These are phyloP conservation scores for Danielia oregonensis DNA, from an alignment of 805 yeast species.

Conservation along the genomic window DNA sequence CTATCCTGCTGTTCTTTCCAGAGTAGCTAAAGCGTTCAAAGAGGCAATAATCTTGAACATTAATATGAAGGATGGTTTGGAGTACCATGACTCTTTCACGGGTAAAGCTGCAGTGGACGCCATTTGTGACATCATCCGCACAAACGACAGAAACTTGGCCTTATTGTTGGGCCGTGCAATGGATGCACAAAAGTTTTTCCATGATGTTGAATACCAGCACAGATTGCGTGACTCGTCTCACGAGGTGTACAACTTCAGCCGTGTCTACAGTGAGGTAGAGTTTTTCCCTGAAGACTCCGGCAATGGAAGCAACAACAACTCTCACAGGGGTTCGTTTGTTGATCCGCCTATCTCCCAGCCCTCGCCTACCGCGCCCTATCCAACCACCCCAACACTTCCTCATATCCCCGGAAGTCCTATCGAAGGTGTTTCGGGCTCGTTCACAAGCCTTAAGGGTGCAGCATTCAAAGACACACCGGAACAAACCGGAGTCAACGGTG, in stretches of 20 bases:
- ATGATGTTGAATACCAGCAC: slow-evolving; percentile 94
- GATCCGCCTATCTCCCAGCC: slow-evolving; percentile 14
- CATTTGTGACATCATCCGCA: slow-evolving; percentile 79
- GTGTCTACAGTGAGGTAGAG: slow-evolving; percentile 45
- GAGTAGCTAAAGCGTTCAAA: slow-evolving; percentile 76
- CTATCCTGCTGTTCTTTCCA: slow-evolving; percentile 85
- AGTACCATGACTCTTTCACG: slow-evolving; percentile 88
- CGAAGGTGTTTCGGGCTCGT: slow-evolving; percentile 12
- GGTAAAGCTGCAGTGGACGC: slow-evolving; percentile 93
- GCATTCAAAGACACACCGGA: slow-evolving; percentile 14
- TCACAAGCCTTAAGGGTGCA: slow-evolving; percentile 14
- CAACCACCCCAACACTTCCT: slow-evolving; percentile 15
- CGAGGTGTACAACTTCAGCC: slow-evolving; percentile 84
- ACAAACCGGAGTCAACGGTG: slow-evolving; percentile 68
- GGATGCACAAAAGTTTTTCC: slow-evolving; percentile 92
- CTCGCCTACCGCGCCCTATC: slow-evolving; percentile 18
- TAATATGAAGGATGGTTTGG: slow-evolving; percentile 83
- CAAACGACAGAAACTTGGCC: slow-evolving; percentile 89
- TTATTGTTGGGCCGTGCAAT: slow-evolving; percentile 83
- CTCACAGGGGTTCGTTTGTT: slow-evolving; percentile 30
- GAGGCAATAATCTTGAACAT: slow-evolving; percentile 69
- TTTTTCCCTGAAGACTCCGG: slow-evolving; percentile 32
- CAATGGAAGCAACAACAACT: slow-evolving; percentile 16
- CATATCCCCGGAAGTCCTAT: slow-evolving; percentile 16
- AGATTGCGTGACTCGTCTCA: slow-evolving; percentile 80